These are phyloP conservation scores for Pseudocercospora pini-densiflorae DNA, from an alignment of 2,329 filamentous ascomycete species.

Conservation along the genomic window DNA sequence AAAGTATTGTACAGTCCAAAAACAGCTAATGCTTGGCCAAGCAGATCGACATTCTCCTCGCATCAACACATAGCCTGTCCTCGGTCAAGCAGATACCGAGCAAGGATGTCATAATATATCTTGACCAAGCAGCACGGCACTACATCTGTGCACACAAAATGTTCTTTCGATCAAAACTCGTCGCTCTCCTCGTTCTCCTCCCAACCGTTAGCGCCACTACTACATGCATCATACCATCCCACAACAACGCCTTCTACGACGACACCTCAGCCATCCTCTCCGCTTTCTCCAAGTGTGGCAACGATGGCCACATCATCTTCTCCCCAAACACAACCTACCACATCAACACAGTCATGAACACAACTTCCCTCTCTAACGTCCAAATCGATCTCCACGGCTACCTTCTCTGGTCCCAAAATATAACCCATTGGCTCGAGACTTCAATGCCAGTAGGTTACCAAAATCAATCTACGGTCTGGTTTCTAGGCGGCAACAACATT, in stretches of 20 bases:
- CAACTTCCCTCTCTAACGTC: conserved; percentile 51
- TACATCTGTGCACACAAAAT: background rate
- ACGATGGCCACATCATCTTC: conserved; percentile 58
- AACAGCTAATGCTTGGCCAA: background rate
- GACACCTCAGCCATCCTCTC: conserved; percentile 58
- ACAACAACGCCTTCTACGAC: conserved; percentile 39
- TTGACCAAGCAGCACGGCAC: background rate
- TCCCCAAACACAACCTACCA: conserved; percentile 50
- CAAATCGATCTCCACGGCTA: conserved; percentile 56
- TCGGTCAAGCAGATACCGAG: background rate
- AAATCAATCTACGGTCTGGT: conserved; percentile 60
- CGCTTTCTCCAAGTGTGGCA: conserved; percentile 57
- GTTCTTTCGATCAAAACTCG: background rate
- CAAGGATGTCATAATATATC: background rate
- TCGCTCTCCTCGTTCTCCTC: too few relatives aligned
- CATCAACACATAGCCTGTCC: background rate
- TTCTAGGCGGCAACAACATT: conserved; percentile 59
- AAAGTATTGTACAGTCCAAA: background rate
- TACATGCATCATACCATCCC: conserved; percentile 28
- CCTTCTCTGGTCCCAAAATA: conserved; percentile 49
- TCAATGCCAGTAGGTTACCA: conserved; percentile 60
- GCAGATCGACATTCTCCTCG: background rate
- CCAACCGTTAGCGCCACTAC: too few relatives aligned
- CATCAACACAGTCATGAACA: conserved; percentile 35
- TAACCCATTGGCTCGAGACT: conserved; percentile 58